Conservation (phyloP, 306 rosid species). For the Quercus parvula region DNA sequence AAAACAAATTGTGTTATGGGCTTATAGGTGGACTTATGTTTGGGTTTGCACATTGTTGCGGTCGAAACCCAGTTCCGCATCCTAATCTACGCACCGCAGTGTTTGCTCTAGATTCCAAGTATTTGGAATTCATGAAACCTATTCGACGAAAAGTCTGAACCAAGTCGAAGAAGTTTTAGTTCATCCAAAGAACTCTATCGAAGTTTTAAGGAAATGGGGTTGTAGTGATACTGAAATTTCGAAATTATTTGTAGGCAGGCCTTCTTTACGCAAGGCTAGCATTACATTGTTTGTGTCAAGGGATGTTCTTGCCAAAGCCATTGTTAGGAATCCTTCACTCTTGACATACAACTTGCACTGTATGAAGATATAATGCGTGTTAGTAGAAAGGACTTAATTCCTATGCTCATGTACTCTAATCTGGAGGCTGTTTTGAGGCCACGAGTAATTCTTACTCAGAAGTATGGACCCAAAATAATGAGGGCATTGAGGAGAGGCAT, state of each 20-base stretch:
- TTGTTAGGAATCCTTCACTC: slow-evolving; percentile 67
- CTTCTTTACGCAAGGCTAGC: slow-evolving; percentile 43
- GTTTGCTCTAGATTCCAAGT: not conserved
- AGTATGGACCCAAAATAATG: too few species aligned
- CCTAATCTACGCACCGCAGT: slow-evolving; percentile 7
- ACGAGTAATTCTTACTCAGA: too few species aligned
- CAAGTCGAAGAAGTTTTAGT: slow-evolving; percentile 3
- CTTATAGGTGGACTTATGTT: too few species aligned
- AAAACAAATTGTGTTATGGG: too few species aligned
- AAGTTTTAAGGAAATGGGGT: slow-evolving; percentile 62
- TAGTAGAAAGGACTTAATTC: too few species aligned
- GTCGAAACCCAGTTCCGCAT: slow-evolving; percentile 32
- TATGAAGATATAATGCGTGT: too few species aligned
- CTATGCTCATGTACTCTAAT: too few species aligned
- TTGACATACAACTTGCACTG: slow-evolving; percentile 35
- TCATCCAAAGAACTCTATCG: slow-evolving; percentile 26
- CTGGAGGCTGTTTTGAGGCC: too few species aligned
- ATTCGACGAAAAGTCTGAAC: slow-evolving; percentile 49
- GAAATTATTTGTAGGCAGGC: slow-evolving; percentile 34
- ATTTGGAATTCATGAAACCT: slow-evolving; percentile 9
- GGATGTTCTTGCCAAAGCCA: slow-evolving; percentile 54
- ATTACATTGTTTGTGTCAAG: slow-evolving; percentile 52
- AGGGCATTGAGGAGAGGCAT: too few species aligned
- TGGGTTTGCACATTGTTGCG: not conserved
- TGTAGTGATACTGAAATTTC: slow-evolving; percentile 50